Conservation (phyloP, 345 rosid genomes). For the Clausena lansium region DNA sequence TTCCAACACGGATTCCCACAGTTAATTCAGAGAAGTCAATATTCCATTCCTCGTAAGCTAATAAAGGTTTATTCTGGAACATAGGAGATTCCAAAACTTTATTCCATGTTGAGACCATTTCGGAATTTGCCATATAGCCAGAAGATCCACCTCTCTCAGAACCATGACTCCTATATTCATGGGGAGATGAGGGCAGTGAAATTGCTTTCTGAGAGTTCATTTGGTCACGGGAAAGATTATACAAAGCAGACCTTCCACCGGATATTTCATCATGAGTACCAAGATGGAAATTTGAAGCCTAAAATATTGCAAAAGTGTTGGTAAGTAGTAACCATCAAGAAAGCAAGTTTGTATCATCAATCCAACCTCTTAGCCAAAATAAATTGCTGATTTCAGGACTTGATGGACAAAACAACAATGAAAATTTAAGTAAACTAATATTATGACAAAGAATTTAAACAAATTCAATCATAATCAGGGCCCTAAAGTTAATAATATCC, state of each 20-base stretch:
- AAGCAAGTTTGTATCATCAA: conserved; percentile 13
- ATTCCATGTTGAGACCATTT: conserved; percentile 68
- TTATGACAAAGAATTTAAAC: not conserved
- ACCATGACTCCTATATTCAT: conserved; percentile 59
- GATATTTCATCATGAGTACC: conserved; percentile 58
- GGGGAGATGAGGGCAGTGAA: conserved; percentile 93
- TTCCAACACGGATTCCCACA: conserved; percentile 95
- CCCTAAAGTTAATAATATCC: not conserved
- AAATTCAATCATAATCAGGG: not conserved
- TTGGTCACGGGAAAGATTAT: conserved; percentile 46
- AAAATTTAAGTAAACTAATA: not conserved
- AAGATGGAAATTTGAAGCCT: conserved; percentile 65
- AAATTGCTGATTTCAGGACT: not conserved
- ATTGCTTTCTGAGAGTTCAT: conserved; percentile 83
- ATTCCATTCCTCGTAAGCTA: conserved; percentile 88
- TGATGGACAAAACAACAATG: not conserved
- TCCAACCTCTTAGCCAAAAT: not conserved
- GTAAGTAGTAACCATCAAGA: conserved; percentile 21
- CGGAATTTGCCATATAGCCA: conserved; percentile 38
- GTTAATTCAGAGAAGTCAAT: conserved; percentile 92
- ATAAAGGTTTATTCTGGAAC: conserved; percentile 68
- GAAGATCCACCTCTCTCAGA: conserved; percentile 56
- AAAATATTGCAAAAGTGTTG: conserved; percentile 20
- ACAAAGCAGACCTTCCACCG: conserved; percentile 64
- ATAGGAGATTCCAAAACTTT: conserved; percentile 81